A percentile compares a stretch with the other conserved stretches of the same genome.
Conservation (phyloP, 2,329 filamentous ascomycete genomes). For the Phaeosphaeriaceae sp. region DNA sequence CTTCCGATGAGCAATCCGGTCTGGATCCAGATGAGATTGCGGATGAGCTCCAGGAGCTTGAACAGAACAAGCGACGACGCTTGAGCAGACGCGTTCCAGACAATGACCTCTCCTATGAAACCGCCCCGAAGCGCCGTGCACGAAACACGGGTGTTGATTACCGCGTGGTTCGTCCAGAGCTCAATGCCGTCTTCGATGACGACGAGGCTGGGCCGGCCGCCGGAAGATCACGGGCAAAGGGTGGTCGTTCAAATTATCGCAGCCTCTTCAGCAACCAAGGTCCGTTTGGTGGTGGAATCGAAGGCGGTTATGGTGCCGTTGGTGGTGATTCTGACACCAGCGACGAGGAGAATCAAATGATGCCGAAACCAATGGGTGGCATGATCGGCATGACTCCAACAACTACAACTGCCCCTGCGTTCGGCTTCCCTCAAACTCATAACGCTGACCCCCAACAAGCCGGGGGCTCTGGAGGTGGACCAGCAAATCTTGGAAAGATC, state of each 20-base stretch:
- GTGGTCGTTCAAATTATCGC: constrained; percentile 66
- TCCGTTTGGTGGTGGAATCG: constrained; percentile 87
- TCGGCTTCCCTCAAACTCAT: constrained; percentile 64
- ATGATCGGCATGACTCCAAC: constrained; percentile 70
- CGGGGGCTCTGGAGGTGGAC: constrained; percentile 61
- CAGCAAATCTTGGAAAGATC: constrained; percentile 88
- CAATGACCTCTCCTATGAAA: constrained; percentile 60
- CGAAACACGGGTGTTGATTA: constrained; percentile 77
- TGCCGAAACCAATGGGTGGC: constrained; percentile 60
- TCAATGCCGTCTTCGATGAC: constrained; percentile 74
- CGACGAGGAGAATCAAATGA: constrained; percentile 83
- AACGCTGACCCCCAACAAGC: constrained; percentile 62
- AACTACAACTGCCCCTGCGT: constrained; percentile 56
- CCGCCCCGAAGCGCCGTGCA: constrained; percentile 65
- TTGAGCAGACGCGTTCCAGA: constrained; percentile 39
- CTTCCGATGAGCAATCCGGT: constrained; percentile 56
- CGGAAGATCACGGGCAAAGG: constrained; percentile 68
- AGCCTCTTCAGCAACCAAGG: constrained; percentile 88
- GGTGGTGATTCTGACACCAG: constrained; percentile 94
- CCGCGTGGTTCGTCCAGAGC: constrained; percentile 78
- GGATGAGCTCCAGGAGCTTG: constrained; percentile 62
- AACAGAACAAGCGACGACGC: constrained; percentile 55
- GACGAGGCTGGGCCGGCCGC: constrained; percentile 73
- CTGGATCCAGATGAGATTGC: constrained; percentile 44
- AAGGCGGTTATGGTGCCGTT: constrained; percentile 75